A percentile compares a stretch with the other conserved stretches of the same genome.
Conservation (phyloP, 139 green algal genomes). For the Closterium sp. region DNA sequence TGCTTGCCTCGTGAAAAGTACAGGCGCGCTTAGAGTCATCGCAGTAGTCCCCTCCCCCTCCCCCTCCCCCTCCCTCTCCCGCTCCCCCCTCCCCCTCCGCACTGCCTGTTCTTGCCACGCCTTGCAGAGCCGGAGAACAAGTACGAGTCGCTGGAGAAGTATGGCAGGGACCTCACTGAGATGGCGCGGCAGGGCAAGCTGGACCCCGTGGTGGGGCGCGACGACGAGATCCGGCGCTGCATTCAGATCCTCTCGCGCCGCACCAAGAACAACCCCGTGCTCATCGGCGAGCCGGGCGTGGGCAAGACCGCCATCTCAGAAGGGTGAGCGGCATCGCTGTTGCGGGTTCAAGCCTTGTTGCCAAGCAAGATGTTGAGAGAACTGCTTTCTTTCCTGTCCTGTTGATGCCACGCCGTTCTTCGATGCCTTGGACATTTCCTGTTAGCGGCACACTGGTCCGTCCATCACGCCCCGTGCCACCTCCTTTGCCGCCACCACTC, state of each 20-base stretch:
- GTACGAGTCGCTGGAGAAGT: slow-evolving; percentile 94
- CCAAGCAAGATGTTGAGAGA: background rate
- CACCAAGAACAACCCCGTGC: slow-evolving; percentile 98
- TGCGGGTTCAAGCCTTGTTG: background rate
- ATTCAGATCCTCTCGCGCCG: slow-evolving; percentile 72
- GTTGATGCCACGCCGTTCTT: too few species aligned
- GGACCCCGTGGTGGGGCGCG: slow-evolving; percentile 88
- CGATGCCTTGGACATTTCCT: too few species aligned
- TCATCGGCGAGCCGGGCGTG: slow-evolving; percentile 90
- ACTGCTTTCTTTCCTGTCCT: background rate
- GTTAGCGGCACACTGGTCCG: too few species aligned
- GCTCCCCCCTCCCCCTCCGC: too few species aligned
- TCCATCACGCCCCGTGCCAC: too few species aligned
- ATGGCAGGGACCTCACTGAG: slow-evolving; percentile 88
- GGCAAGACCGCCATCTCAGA: slow-evolving; percentile 61
- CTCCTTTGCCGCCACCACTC: too few species aligned
- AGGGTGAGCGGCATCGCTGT: slow-evolving; percentile 52
- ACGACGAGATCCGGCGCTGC: slow-evolving; percentile 85
- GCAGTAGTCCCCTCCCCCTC: too few species aligned
- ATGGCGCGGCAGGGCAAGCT: slow-evolving; percentile 80
- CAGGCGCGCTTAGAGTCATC: too few species aligned
- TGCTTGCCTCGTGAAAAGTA: too few species aligned
- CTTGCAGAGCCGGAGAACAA: slow-evolving; percentile 86
- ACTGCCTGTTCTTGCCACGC: too few species aligned
- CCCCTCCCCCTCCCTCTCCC: too few species aligned